Base-by-base conservation (phyloP, 2,329 filamentous ascomycete species). In the Penicillium nordicum region DNA sequence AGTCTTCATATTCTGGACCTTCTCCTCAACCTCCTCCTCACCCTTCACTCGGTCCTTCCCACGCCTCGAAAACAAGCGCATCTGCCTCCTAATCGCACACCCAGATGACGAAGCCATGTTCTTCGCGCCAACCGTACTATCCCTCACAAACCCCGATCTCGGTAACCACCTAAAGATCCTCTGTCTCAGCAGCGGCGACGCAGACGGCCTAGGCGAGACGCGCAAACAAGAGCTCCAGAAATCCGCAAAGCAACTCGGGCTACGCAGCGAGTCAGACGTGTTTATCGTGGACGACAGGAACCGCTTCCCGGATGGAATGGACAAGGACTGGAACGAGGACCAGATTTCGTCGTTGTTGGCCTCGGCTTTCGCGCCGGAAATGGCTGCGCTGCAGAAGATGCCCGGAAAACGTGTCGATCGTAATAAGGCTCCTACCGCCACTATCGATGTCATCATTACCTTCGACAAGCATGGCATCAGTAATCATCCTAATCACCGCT, bases 31-130 rank as follows among this genome's bases (percentile, higher is more conserved):
- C 12, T 67, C 67, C 4, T 67, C 69, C n/a, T 76, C 74, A 8
- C 71, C 73, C 11, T 73, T 76, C 55, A 70, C 70, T 9, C 65
- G 67, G 27, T 67, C 67, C 34, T 76, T 77, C 57, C 89, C 90
- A 4, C 82, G 78, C 43, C 79, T 97, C 61, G 81, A 80, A 65
- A 88, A 90, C 78, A 95, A 96, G 81, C 86, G 90, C 69, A 91
- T 99, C 70, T 89, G 90, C 72, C 83, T 99, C 52, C 81, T 99
- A 53, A 97, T 99, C 69, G 94, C 94, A 23, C 94, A 99, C 77
- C 94, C 94, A 0, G 94, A 99, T 76, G 94, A 99, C 69, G 94
- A 99, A 79, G 94, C 93, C 74, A 99, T 99, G 94, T 99, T 99
- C 81, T 99, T 99, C 76, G 86, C 92, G 61, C 94, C 94, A 0